Percentiles rank a stretch among this genome's conserved stretches.
These are phyloP conservation scores for Microcera coccophila DNA, from an alignment of 2,329 filamentous ascomycete genomes.

Conservation along the genomic window DNA sequence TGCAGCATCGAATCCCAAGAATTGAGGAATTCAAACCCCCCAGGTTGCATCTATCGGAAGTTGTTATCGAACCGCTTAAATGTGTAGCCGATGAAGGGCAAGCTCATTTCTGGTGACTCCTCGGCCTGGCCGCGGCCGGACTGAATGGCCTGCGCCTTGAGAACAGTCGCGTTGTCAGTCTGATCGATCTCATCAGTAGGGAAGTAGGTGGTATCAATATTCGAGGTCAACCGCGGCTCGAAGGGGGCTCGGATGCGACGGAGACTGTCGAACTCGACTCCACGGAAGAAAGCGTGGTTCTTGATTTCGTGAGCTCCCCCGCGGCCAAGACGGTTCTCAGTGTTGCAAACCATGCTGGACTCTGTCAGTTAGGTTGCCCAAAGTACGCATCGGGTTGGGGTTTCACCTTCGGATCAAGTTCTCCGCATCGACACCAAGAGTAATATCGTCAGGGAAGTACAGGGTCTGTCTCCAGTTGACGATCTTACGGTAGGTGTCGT, in stretches of 20 bases:
- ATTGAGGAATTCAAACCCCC: slow-evolving; percentile 4
- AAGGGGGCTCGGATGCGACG: slow-evolving; percentile 93
- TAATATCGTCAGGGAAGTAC: slow-evolving; percentile 95
- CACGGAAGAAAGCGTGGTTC: slow-evolving; percentile 90
- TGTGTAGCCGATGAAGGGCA: slow-evolving; percentile 66
- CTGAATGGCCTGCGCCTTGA: slow-evolving; percentile 77
- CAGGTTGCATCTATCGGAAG: slow-evolving; percentile 47
- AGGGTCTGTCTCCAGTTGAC: slow-evolving; percentile 96
- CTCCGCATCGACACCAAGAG: slow-evolving; percentile 82
- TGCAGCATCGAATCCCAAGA: slow-evolving; percentile 2
- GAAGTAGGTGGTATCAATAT: slow-evolving; percentile 97
- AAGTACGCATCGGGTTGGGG: background rate
- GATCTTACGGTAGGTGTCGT: slow-evolving; percentile 98
- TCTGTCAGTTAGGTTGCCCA: background rate
- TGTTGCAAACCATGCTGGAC: slow-evolving; percentile 82
- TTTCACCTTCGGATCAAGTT: slow-evolving; percentile 83
- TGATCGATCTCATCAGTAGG: slow-evolving; percentile 98
- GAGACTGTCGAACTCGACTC: slow-evolving; percentile 90
- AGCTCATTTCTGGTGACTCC: slow-evolving; percentile 87
- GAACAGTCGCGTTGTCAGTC: slow-evolving; percentile 83
- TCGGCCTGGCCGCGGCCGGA: slow-evolving; percentile 59
- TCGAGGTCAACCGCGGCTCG: slow-evolving; percentile 87
- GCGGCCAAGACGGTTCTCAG: slow-evolving; percentile 84
- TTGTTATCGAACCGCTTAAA: slow-evolving; percentile 92
- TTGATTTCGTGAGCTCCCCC: slow-evolving; percentile 90